Evolutionary conservation across 306 rosid genomes (phyloP), one percentile per base, ranked within the genome.

Genomic region (Malus sylvestris): DNA sequence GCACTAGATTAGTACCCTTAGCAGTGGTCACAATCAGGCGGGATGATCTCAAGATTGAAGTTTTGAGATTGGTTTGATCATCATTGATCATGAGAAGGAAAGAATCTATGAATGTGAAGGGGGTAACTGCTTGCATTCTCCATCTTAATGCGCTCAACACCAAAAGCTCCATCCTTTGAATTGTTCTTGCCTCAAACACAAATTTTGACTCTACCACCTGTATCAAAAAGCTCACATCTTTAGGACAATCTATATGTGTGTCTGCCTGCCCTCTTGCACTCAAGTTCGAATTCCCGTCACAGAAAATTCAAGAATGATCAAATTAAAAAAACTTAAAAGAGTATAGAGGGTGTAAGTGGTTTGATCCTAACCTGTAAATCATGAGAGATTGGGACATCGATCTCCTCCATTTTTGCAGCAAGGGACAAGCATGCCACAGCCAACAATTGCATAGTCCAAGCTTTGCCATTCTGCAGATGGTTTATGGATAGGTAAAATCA

Each of bases 101-200:
- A 73, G 81, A 75, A 72, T 96, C 99, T 3, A 92, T 79, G 88
- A 88, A 96, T 25, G 96, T 85, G 81, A 96, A 92, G 7, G 98
- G 99, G 68, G 96, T 96, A 29, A 89, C 83, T 19, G 99, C 81
- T 70, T 87, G 98, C 99, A 96, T 91, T 85, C 92, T 96, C 99
- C 99, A 96, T 59, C 83, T 84, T 80, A 96, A 82, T 63, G 98
- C 89, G 84, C 91, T 91, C 59, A 96, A 88, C 33, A 96, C 88
- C 52, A 96, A 78, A 83, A 96, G 99, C 82, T 96, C 99, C 99
- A 96, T 96, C 75, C 97, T 89, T 79, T 85, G 85, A 19, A 96
- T 96, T 38, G 99, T 91, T 81, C 87, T 88, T 20, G 98, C 92
- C 79, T 96, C 99, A 77, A 96, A 96, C 63, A 96, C 80, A 79